Evolutionary conservation across 345 rosid genomes (phyloP), one percentile per base, ranked within the genome.

Genomic region (Lepidium sativum): DNA sequence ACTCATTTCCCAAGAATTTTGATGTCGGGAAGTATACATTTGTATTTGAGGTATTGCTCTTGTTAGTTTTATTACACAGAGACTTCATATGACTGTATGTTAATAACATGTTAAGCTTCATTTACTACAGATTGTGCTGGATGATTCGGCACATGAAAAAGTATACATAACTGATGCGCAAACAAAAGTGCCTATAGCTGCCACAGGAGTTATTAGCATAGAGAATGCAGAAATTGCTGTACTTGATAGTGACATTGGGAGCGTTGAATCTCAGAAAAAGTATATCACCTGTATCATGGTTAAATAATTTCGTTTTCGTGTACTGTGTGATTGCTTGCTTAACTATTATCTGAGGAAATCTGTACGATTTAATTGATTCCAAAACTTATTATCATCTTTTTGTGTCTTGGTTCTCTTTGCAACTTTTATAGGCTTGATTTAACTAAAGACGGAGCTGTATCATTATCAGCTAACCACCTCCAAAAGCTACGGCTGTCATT

Each of bases 401-500:
- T 66, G 42, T 65, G 35, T 65, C 11, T 17, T 44, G 16, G n/a
- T 18, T 53, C 15, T 44, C 56, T 54, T 38, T 66, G 42, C 44
- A 52, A 66, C 41, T 43, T 31, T 18, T 48, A 17, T 51, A 95
- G 99, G 81, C 77, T 95, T 59, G 90, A 90, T 81, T 79, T 94
- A 52, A 70, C 80, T 69, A 83, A 75, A 80, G 78, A 83, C 55
- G 82, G 67, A 65, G 75, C 63, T 33, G 77, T 84, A 52, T 80
- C 97, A 37, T 77, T 91, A 69, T 78, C 91, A 32, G 99, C 98
- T 37, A 95, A 91, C 75, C 99, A 95, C 71, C 99, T 95, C 33
- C 96, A 95, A 74, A 95, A 88, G 83, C 73, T 95, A 65, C 91
- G 83, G 4, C 67, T 95, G n/a, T 83, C 90, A 5, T 91, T 85